Evolutionary conservation across 345 rosid genomes (phyloP).

Genomic region (Populus alba): DNA sequence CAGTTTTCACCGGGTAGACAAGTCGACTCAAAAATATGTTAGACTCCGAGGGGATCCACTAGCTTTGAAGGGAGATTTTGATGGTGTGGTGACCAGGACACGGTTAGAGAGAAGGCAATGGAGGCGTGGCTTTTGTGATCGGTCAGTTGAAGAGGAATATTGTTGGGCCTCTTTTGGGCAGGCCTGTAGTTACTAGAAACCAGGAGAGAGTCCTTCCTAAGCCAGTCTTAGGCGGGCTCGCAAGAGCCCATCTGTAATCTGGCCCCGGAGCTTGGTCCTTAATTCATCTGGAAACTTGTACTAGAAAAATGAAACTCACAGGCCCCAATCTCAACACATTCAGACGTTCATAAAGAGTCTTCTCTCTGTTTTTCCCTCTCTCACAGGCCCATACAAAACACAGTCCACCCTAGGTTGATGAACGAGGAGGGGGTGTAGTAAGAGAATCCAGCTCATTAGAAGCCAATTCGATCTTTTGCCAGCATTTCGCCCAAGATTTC

Average conservation of each 20-base stretch:
- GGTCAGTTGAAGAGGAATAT: slow-evolving; percentile 51
- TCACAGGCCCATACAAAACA: neutral
- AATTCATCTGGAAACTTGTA: neutral
- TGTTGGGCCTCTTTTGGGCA: slow-evolving; percentile 31
- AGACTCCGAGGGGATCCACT: slow-evolving; percentile 39
- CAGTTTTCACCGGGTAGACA: too few relatives aligned
- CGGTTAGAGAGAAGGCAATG: slow-evolving; percentile 43
- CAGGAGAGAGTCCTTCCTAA: neutral
- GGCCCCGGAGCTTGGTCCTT: too few relatives aligned
- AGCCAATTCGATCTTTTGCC: neutral
- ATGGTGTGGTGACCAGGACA: slow-evolving; percentile 13
- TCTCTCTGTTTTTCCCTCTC: neutral
- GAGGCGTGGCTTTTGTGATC: slow-evolving; percentile 25
- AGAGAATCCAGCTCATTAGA: neutral
- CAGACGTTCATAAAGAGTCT: neutral
- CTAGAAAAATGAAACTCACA: neutral
- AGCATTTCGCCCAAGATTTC: neutral
- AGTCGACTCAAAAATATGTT: slow-evolving; percentile 21
- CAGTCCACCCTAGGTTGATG: neutral
- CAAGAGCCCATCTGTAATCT: neutral
- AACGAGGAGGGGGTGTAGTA: neutral
- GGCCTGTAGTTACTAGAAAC: neutral
- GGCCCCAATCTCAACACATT: neutral
- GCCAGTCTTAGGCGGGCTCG: neutral
- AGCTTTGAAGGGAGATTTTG: slow-evolving; percentile 7